A percentile compares a stretch with the other conserved stretches of the same genome.
These are phyloP conservation scores for Phytopythium montanum DNA, from an alignment of 352 stramenopile genomes.

Conservation along the genomic window DNA sequence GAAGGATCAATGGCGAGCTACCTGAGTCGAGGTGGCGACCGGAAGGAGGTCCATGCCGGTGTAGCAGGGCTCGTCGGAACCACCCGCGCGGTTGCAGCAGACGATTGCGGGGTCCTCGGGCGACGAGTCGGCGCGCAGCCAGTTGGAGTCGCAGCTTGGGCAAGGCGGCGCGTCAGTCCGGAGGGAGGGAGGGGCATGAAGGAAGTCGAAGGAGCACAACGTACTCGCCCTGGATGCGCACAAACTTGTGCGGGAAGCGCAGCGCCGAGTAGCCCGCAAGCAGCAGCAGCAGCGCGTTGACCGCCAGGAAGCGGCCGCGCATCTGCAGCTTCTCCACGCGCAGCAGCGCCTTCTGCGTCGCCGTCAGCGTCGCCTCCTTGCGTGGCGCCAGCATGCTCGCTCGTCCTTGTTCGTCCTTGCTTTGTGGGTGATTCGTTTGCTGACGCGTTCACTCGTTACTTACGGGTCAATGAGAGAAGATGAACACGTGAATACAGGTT, in stretches of 20 bases:
- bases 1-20: constrained; percentile 9
- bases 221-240: constrained; percentile 68
- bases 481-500: too few species aligned
- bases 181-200: constrained; percentile 2
- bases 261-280: constrained; percentile 48
- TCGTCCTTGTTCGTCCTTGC: background rate
- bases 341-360: constrained; percentile 40
- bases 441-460: too few species aligned
- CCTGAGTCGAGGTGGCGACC: constrained; percentile 40
- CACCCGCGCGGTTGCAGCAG: constrained; percentile 43
- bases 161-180: constrained; percentile 6
- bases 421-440: too few species aligned
- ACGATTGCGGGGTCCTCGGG: constrained; percentile 31
- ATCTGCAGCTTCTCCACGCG: constrained; percentile 41
- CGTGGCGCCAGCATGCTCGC: background rate
- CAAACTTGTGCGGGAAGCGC: constrained; percentile 60
- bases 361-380: constrained; percentile 10
- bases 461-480: too few species aligned
- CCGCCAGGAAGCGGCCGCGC: constrained; percentile 35
- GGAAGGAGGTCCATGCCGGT: constrained; percentile 54
- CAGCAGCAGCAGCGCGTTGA: constrained; percentile 53
- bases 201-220: constrained; percentile 12
- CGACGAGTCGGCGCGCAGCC: constrained; percentile 36
- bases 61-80: constrained; percentile 69
- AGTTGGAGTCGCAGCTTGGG: constrained; percentile 66